Base-by-base conservation (phyloP, 208 protist genomes). In the Wallacemonas sp. region DNA sequence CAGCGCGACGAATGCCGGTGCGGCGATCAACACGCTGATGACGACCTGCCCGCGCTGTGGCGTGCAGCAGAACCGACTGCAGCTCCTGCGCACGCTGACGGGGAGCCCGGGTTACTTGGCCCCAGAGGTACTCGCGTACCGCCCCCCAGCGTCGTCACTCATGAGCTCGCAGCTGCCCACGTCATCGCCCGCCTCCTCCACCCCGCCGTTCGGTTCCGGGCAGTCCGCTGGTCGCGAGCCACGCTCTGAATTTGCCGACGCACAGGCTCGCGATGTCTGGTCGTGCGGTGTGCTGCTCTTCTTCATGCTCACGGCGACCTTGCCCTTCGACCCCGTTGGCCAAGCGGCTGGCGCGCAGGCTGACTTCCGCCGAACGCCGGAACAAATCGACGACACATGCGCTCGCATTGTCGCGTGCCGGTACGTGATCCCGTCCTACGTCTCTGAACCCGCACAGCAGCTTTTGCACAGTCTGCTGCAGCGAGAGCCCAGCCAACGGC, bases 181-280 rank as follows among this genome's bases (percentile, higher is more conserved):
- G 2, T 24, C 9, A 17, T 41, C 36, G 36, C 36, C 14, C 9
- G 14, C 14, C 9, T 17, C 36, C 36, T 41, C 36, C 9, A 41
- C 14, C 9, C 6, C n/a, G n/a, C n/a, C n/a, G n/a, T n/a, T n/a
- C n/a, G n/a, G n/a, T n/a, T n/a, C n/a, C n/a, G n/a, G n/a, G n/a
- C n/a, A n/a, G n/a, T n/a, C n/a, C n/a, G n/a, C n/a, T n/a, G n/a
- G 19, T 23, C 19, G 1, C 17, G 6, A 23, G 47, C 9, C 54
- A 54, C 61, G 71, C 24, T 60, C 60, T 33, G 83, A 64, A 26
- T 86, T 96, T 66, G 52, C 4, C 0, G 86, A 90, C 14, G 93
- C 88, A 36, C 87, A 93, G 61, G 79, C 87, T 12, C 87, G 94
- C 2, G 97, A 99, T 72, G 96, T 95, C 83, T 99, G 97, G 97